A percentile compares a stretch with the other conserved stretches of the same genome.
Conservation (phyloP, 768 basidiomycete species). For the Pulveroboletus sp. region DNA sequence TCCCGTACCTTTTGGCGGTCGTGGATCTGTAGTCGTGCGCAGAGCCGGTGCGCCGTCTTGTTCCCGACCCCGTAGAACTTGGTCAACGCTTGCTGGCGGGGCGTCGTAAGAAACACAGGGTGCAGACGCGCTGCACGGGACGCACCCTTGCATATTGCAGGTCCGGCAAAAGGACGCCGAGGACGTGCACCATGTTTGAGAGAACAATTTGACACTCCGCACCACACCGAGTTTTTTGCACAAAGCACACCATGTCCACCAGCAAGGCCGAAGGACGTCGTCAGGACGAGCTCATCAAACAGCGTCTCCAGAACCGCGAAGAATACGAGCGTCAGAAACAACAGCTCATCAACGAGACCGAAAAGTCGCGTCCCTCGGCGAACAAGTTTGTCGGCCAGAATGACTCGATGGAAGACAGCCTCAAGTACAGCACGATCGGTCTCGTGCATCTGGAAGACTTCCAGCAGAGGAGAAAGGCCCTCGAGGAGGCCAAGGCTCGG, state of each 20-base stretch:
- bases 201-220: constrained; percentile 27
- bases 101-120: background rate
- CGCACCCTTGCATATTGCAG: constrained; percentile 71
- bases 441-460: constrained; percentile 91
- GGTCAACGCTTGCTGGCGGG: constrained; percentile 77
- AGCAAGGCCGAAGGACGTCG: constrained; percentile 82
- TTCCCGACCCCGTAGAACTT: constrained; percentile 86
- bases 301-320: constrained; percentile 74
- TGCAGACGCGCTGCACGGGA: background rate
- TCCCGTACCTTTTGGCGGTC: constrained; percentile 76
- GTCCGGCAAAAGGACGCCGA: constrained; percentile 81
- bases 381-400: constrained; percentile 92
- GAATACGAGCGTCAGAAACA: constrained; percentile 81
- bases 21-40: constrained; percentile 91
- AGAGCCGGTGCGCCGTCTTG: constrained; percentile 71
- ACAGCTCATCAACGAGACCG: constrained; percentile 80
- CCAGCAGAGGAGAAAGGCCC: constrained; percentile 78
- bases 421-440: constrained; percentile 90
- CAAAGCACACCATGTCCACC: constrained; percentile 53
- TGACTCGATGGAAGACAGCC: constrained; percentile 89
- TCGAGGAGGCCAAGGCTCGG: constrained; percentile 88
- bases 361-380: constrained; percentile 83
- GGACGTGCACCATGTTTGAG: constrained; percentile 70
- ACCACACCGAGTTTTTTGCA: constrained; percentile 5
- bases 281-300: constrained; percentile 80